A percentile compares a stretch with the other conserved stretches of the same genome.
phyloP scores from a whole-genome alignment of 805 yeast species.

The Priceomyces medius region DNA sequence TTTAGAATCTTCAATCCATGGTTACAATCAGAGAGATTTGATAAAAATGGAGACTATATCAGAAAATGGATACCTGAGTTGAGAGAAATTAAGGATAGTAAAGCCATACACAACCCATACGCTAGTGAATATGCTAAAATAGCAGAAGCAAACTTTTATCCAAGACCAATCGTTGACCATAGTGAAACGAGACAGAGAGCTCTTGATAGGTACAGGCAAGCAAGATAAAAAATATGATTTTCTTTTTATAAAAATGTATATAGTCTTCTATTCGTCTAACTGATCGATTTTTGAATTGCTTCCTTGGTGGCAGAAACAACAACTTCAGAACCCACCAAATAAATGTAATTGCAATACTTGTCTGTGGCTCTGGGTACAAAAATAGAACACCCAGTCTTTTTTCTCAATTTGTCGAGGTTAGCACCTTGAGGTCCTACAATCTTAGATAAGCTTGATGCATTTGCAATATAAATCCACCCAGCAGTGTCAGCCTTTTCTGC shows the following conservation, averaged over 20 bases:
- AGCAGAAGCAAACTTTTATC: conserved; percentile 35
- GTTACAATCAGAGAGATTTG: conserved; percentile 49
- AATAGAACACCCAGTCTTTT: conserved; percentile 55
- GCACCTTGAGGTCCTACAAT: conserved; percentile 79
- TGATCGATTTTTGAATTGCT: conserved; percentile 16
- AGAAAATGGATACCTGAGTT: conserved; percentile 52
- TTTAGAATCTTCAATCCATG: conserved; percentile 55
- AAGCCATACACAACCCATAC: conserved; percentile 36
- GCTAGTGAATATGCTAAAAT: conserved; percentile 22
- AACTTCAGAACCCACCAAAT: conserved; percentile 58
- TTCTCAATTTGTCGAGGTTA: conserved; percentile 60
- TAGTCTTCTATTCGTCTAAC: not conserved
- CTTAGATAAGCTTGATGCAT: conserved; percentile 53
- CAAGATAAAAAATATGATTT: conserved; percentile 14
- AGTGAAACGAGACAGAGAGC: conserved; percentile 42
- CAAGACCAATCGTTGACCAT: conserved; percentile 46
- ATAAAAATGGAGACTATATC: conserved; percentile 46
- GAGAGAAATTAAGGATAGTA: conserved; percentile 20
- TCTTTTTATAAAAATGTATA: not conserved
- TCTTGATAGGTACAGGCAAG: conserved; percentile 40
- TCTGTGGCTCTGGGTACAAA: conserved; percentile 62
- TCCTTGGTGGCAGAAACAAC: conserved; percentile 41
- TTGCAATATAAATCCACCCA: conserved; percentile 64
- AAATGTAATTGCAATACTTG: conserved; percentile 51
- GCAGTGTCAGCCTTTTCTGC: conserved; percentile 46